phyloP scores from a whole-genome alignment of 192 early-diverging fungal genomes.

The Linnemannia schmuckeri region DNA sequence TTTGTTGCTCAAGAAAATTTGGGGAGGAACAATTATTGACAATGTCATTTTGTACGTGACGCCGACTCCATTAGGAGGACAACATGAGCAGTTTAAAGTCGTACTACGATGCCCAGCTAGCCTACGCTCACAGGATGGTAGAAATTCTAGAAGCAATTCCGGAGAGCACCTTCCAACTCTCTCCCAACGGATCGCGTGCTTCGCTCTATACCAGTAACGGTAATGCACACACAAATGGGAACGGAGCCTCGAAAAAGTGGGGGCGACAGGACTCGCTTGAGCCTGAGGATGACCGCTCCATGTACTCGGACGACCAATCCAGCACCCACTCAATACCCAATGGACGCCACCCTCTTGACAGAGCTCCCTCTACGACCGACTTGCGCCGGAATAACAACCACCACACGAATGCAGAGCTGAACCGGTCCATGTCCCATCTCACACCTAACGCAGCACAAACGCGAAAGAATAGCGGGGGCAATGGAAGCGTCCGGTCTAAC shows the following conservation, averaged over 20 bases:
- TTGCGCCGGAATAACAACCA: conserved; percentile 36
- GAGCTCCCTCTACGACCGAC: conserved; percentile 57
- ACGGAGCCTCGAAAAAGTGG: conserved; percentile 18
- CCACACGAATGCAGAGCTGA: conserved; percentile 34
- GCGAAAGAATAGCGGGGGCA: conserved; percentile 43
- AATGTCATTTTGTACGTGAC: neutral
- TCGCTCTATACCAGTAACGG: conserved; percentile 41
- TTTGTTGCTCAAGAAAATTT: neutral
- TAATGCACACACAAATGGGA: conserved; percentile 1
- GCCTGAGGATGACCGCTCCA: conserved; percentile 39
- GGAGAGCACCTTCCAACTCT: conserved; percentile 39
- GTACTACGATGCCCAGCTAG: conserved; percentile 47
- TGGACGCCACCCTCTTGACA: conserved; percentile 56
- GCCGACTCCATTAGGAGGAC: conserved; percentile 26
- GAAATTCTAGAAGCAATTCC: conserved; percentile 48
- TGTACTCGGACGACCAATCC: conserved; percentile 40
- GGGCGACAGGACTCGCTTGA: conserved; percentile 43
- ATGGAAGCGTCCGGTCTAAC: conserved; percentile 23
- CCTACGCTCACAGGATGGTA: conserved; percentile 41
- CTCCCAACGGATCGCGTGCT: conserved; percentile 40
- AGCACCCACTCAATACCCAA: conserved; percentile 54
- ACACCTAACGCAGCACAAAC: conserved; percentile 51
- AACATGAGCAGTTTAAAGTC: conserved; percentile 39
- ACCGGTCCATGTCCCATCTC: conserved; percentile 62
- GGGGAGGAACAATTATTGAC: neutral